Percentiles rank a stretch among this genome's conserved stretches.
These are phyloP conservation scores for Kazachstania martiniae DNA, from an alignment of 805 yeast genomes.

Conservation along the genomic window DNA sequence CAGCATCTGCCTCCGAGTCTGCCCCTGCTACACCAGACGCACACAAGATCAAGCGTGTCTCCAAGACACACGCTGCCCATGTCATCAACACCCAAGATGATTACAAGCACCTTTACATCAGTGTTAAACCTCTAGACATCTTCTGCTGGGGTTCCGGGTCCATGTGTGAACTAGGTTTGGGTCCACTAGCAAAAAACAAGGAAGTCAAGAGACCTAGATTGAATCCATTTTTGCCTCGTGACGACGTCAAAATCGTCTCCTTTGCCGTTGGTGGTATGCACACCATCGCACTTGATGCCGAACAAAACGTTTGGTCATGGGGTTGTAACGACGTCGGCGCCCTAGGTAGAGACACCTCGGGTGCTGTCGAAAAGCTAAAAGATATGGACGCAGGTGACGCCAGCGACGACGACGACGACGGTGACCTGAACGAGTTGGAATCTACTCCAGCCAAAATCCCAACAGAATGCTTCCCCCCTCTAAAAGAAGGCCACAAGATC, in stretches of 20 bases:
- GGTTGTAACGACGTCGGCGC: slow-evolving; percentile 92
- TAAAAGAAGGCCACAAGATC: slow-evolving; percentile 37
- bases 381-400: slow-evolving; percentile 50
- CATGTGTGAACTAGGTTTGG: slow-evolving; percentile 96
- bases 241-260: slow-evolving; percentile 64
- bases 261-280: slow-evolving; percentile 97
- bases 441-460: slow-evolving; percentile 73
- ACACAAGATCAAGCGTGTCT: slow-evolving; percentile 8
- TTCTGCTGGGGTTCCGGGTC: slow-evolving; percentile 96
- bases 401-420: slow-evolving; percentile 54
- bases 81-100: slow-evolving; percentile 26
- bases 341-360: slow-evolving; percentile 76
- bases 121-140: slow-evolving; percentile 47
- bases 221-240: slow-evolving; percentile 60
- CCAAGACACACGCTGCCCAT: slow-evolving; percentile 14
- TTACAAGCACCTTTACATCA: slow-evolving; percentile 24
- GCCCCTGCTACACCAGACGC: too few relatives aligned
- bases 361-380: slow-evolving; percentile 50
- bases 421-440: slow-evolving; percentile 79
- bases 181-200: slow-evolving; percentile 82
- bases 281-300: slow-evolving; percentile 65
- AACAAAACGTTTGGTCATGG: slow-evolving; percentile 92
- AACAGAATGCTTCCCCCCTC: slow-evolving; percentile 53
- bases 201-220: slow-evolving; percentile 94
- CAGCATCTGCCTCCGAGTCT: too few relatives aligned